These are phyloP conservation scores for Trametes cubensis DNA, from an alignment of 768 basidiomycete species.

Conservation along the genomic window DNA sequence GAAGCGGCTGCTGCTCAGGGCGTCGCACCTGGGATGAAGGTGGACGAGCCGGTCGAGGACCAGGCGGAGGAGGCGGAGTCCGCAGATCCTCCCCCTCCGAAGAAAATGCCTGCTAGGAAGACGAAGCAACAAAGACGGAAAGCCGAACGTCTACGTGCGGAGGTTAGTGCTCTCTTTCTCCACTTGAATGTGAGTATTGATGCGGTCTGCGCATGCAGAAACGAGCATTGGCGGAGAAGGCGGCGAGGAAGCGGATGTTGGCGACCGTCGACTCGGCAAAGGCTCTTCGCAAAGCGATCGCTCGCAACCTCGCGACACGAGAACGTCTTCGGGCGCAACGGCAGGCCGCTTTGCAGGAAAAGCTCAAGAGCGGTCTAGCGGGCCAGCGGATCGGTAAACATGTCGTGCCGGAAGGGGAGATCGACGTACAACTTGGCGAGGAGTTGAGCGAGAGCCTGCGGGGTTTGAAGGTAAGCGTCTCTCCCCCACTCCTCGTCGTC, in stretches of 20 bases:
- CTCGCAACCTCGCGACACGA: conserved; percentile 42
- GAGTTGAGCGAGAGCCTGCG: conserved; percentile 85
- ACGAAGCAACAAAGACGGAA: conserved; percentile 71
- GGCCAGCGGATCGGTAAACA: conserved; percentile 84
- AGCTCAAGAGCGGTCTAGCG: conserved; percentile 60
- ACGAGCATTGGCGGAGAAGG: conserved; percentile 61
- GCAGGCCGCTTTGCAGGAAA: conserved; percentile 48
- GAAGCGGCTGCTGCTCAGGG: conserved; percentile 36
- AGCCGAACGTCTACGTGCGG: conserved; percentile 61
- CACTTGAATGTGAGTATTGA: neutral
- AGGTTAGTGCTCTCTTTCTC: conserved; percentile 47
- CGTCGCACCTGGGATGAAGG: conserved; percentile 65
- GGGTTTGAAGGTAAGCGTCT: conserved; percentile 69
- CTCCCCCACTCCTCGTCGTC: neutral
- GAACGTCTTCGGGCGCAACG: conserved; percentile 43
- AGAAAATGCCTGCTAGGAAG: conserved; percentile 51
- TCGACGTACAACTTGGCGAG: conserved; percentile 90
- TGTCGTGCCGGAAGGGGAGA: conserved; percentile 62
- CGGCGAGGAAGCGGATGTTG: conserved; percentile 61
- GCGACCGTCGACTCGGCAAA: conserved; percentile 61
- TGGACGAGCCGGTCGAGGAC: conserved; percentile 49
- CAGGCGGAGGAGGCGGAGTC: conserved; percentile 33
- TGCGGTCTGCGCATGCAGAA: conserved; percentile 44
- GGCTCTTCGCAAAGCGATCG: conserved; percentile 48
- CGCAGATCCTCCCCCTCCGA: conserved; percentile 39